Percentiles rank a stretch among this genome's conserved stretches.
These are phyloP conservation scores for Byssochlamys sp. DNA, from an alignment of 2,329 filamentous ascomycete species.

Conservation along the genomic window DNA sequence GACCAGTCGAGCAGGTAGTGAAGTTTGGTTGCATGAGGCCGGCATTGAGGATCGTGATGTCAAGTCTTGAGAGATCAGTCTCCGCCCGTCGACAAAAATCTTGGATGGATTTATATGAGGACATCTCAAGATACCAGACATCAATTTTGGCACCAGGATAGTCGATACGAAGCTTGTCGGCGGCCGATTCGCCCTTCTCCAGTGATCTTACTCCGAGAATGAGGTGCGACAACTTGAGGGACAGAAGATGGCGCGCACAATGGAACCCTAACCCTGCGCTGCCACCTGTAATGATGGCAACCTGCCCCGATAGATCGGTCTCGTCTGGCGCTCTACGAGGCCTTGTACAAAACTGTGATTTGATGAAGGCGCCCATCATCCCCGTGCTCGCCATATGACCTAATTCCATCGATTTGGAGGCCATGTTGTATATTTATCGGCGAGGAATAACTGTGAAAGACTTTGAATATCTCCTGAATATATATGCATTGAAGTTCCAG, in stretches of 20 bases:
- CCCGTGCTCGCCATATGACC: too few species aligned
- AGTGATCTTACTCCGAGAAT: constrained; percentile 38
- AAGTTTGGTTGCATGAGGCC: background rate
- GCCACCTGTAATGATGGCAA: constrained; percentile 40
- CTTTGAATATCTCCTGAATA: too few species aligned
- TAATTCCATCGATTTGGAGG: too few species aligned
- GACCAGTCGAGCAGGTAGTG: constrained; percentile 18
- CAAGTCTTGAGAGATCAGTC: constrained; percentile 25
- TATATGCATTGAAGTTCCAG: too few species aligned
- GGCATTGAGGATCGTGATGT: constrained; percentile 27
- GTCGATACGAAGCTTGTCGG: constrained; percentile 3
- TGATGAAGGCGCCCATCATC: background rate
- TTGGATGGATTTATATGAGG: background rate
- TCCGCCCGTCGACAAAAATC: constrained; percentile 23
- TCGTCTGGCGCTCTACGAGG: background rate
- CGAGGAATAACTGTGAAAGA: too few species aligned
- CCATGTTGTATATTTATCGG: too few species aligned
- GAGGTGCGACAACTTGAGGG: constrained; percentile 31
- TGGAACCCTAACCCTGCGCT: constrained; percentile 42
- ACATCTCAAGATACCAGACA: background rate
- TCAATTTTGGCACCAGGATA: background rate
- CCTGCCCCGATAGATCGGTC: constrained; percentile 2
- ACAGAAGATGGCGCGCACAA: constrained; percentile 29
- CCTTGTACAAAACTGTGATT: background rate
- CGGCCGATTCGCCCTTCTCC: constrained; percentile 35